A percentile compares a stretch with the other conserved stretches of the same genome.
Conservation (phyloP, 495 filamentous ascomycete genomes). For the Talaromyces thailandensis region DNA sequence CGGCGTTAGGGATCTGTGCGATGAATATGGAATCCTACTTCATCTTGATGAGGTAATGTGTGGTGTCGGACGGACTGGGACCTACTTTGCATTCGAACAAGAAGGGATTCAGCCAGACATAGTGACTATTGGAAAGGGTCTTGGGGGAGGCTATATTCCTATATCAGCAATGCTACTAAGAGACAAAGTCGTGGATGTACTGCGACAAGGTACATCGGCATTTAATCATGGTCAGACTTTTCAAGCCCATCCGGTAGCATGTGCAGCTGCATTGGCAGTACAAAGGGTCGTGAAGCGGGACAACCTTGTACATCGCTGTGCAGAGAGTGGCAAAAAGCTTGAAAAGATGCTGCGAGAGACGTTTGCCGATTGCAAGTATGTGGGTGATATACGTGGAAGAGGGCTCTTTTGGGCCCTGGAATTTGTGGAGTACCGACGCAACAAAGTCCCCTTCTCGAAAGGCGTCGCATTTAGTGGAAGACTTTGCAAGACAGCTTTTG, state of each 20-base stretch:
- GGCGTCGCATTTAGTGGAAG: conserved; percentile 14
- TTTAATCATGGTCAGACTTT: conserved; percentile 54
- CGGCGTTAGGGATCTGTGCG: conserved; percentile 53
- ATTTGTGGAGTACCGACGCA: conserved; percentile 43
- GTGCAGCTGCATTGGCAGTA: conserved; percentile 46
- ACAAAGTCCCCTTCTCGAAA: conserved; percentile 36
- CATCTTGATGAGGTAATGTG: conserved; percentile 77
- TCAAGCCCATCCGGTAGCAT: conserved; percentile 48
- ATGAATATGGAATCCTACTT: conserved; percentile 55
- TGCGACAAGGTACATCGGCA: conserved; percentile 46
- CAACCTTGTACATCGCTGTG: conserved; percentile 40
- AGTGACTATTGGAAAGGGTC: conserved; percentile 56
- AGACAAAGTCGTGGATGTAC: conserved; percentile 40
- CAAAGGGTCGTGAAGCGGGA: conserved; percentile 41
- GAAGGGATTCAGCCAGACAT: conserved; percentile 56
- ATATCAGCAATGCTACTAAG: conserved; percentile 51
- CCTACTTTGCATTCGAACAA: conserved; percentile 58
- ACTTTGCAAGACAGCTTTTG: conserved; percentile 36
- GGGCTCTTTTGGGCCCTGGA: conserved; percentile 58
- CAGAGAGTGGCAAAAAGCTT: conserved; percentile 39
- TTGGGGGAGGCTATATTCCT: conserved; percentile 59
- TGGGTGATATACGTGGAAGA: conserved; percentile 56
- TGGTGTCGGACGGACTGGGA: conserved; percentile 62
- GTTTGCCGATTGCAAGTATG: conserved; percentile 40
- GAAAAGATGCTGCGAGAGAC: conserved; percentile 29